phyloP scores from a whole-genome alignment of 2,329 filamentous ascomycete species.

The Moelleriella libera region DNA sequence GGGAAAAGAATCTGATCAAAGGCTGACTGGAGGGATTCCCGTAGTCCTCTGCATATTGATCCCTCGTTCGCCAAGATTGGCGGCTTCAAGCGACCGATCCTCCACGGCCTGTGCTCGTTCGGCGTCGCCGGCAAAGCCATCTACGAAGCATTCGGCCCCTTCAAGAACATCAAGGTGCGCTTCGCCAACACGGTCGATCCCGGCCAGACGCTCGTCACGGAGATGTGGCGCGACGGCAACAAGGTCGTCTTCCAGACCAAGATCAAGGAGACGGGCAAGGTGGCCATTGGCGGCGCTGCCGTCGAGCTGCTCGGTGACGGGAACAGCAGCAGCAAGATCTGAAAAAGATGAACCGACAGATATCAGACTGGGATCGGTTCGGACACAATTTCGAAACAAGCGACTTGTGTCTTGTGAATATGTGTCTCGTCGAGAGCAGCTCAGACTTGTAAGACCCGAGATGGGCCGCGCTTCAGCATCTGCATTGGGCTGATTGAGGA shows the following conservation, averaged over 20 bases:
- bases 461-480: no score
- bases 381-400: no score
- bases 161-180: slow-evolving; percentile 84
- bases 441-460: background rate
- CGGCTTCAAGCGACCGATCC: slow-evolving; percentile 85
- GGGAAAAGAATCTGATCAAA: background rate
- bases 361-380: background rate
- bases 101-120: slow-evolving; percentile 94
- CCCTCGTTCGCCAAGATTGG: slow-evolving; percentile 88
- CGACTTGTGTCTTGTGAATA: no score
- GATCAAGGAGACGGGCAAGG: slow-evolving; percentile 86
- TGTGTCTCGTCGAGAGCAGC: background rate
- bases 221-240: slow-evolving; percentile 85
- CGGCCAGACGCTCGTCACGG: slow-evolving; percentile 78
- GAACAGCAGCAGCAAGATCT: slow-evolving; percentile 16
- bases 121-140: slow-evolving; percentile 86
- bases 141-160: slow-evolving; percentile 66
- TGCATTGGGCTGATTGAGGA: no score
- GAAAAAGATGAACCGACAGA: slow-evolving; percentile 1
- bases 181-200: slow-evolving; percentile 78
- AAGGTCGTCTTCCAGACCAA: slow-evolving; percentile 74
- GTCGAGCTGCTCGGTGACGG: slow-evolving; percentile 47
- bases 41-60: slow-evolving; percentile 78
- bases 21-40: no score
- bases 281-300: slow-evolving; percentile 68